These are phyloP conservation scores for Saturnispora bothae DNA, from an alignment of 805 yeast genomes.

Conservation along the genomic window DNA sequence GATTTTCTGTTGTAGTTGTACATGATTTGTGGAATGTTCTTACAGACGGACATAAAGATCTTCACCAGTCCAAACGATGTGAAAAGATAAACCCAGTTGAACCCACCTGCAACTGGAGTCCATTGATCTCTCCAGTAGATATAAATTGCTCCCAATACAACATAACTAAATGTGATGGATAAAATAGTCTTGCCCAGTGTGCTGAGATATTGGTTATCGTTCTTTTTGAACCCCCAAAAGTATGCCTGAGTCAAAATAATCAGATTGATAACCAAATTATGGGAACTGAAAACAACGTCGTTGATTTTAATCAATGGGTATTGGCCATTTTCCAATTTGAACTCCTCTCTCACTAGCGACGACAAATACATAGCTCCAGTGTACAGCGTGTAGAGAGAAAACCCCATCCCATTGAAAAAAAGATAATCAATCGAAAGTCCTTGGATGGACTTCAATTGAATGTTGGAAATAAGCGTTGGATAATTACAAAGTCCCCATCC, in stretches of 20 bases:
- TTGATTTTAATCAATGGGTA: slow-evolving; percentile 25
- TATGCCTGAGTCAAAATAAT: slow-evolving; percentile 25
- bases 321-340: slow-evolving; percentile 17
- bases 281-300: slow-evolving; percentile 25
- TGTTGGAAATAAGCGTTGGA: slow-evolving; percentile 26
- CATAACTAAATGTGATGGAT: slow-evolving; percentile 11
- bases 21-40: slow-evolving; percentile 27
- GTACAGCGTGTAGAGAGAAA: slow-evolving; percentile 23
- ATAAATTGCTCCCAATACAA: slow-evolving; percentile 8
- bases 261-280: slow-evolving; percentile 21
- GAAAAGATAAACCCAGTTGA: slow-evolving; percentile 26
- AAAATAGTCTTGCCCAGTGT: slow-evolving; percentile 16
- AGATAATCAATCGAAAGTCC: slow-evolving; percentile 28
- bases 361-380: slow-evolving; percentile 19
- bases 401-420: slow-evolving; percentile 27
- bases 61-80: slow-evolving; percentile 27
- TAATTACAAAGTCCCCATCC: slow-evolving; percentile 26
- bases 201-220: slow-evolving; percentile 24
- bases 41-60: slow-evolving; percentile 26
- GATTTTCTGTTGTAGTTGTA: slow-evolving; percentile 27
- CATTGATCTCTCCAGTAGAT: slow-evolving; percentile 12
- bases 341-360: slow-evolving; percentile 21
- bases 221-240: slow-evolving; percentile 26
- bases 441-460: slow-evolving; percentile 24
- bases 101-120: slow-evolving; percentile 9